Evolutionary conservation across 208 protist species (phyloP).

Genomic region (Crithidia thermophila): DNA sequence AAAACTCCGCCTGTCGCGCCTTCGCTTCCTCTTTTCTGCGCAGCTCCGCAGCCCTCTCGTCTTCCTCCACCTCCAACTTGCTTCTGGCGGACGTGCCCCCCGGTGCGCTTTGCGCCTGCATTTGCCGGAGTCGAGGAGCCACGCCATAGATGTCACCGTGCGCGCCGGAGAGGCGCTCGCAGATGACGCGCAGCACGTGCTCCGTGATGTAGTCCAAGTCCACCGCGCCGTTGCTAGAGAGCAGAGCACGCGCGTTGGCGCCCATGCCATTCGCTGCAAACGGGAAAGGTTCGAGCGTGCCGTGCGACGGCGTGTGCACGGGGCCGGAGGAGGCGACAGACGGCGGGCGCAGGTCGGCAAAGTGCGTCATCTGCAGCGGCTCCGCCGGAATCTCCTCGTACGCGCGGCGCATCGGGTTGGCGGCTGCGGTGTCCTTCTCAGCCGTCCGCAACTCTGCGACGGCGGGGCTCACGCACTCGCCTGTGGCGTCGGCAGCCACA

Average conservation of each 20-base stretch:
- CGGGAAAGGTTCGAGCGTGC: not conserved
- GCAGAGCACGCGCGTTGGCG: not conserved
- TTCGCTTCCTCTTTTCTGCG: too few species aligned
- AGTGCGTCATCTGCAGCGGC: slow-evolving; percentile 18
- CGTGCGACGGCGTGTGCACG: not conserved
- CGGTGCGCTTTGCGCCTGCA: not conserved
- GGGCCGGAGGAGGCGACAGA: slow-evolving; percentile 13
- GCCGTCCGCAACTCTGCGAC: not conserved
- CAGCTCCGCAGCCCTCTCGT: slow-evolving; percentile 1
- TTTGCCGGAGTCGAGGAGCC: not conserved
- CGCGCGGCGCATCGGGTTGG: slow-evolving; percentile 7
- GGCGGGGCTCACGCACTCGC: not conserved
- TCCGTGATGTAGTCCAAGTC: slow-evolving; percentile 27
- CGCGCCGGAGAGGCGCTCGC: not conserved
- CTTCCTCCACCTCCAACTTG: not conserved
- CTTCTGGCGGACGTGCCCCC: not conserved
- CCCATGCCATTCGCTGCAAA: too few species aligned
- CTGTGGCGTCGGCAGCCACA: not conserved
- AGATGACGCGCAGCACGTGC: slow-evolving; percentile 23
- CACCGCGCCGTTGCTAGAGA: not conserved
- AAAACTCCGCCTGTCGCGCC: not conserved
- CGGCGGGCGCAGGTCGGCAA: not conserved
- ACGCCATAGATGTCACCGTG: not conserved
- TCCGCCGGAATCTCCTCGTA: slow-evolving; percentile 10
- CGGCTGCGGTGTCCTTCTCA: not conserved